Evolutionary conservation across 2,329 filamentous ascomycete species (phyloP).

Genomic region (Biscogniauxia mediterranea): DNA sequence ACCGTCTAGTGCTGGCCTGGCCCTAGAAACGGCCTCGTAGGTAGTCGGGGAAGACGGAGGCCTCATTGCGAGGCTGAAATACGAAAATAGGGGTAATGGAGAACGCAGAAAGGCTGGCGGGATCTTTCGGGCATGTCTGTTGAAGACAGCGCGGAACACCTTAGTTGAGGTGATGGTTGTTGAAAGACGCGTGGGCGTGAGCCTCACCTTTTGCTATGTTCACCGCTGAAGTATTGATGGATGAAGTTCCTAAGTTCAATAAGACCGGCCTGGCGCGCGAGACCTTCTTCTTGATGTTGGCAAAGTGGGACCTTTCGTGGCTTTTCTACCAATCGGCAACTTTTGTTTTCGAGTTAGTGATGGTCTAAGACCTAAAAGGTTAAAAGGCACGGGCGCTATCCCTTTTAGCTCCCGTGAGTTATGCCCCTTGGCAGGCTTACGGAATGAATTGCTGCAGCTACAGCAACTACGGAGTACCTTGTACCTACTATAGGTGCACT

Average conservation of each 20-base stretch:
- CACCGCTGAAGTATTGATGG: constrained; percentile 4
- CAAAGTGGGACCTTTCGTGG: background rate
- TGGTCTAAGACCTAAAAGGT: too few species aligned
- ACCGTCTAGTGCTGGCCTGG: background rate
- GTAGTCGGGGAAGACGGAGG: constrained; percentile 8
- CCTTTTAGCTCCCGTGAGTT: background rate
- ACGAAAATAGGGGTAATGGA: constrained; percentile 3
- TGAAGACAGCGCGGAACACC: constrained; percentile 14
- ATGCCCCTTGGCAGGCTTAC: background rate
- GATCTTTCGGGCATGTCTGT: constrained; percentile 23
- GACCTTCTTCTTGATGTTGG: background rate
- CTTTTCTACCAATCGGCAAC: background rate
- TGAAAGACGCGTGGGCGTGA: constrained; percentile 22
- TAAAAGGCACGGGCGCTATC: background rate
- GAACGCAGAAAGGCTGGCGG: constrained; percentile 3
- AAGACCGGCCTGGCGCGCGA: too few species aligned
- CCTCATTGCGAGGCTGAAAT: constrained; percentile 5
- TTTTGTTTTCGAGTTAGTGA: background rate
- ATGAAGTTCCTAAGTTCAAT: background rate
- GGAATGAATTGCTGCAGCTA: background rate
- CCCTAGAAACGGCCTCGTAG: background rate
- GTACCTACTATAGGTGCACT: too few species aligned
- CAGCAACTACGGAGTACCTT: too few species aligned
- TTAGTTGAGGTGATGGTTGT: constrained; percentile 9
- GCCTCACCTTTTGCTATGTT: constrained; percentile 13